Evolutionary conservation across 148 eudicot species (phyloP), one percentile per base, ranked within the genome.

Genomic region (Dianthus caryophyllus): DNA sequence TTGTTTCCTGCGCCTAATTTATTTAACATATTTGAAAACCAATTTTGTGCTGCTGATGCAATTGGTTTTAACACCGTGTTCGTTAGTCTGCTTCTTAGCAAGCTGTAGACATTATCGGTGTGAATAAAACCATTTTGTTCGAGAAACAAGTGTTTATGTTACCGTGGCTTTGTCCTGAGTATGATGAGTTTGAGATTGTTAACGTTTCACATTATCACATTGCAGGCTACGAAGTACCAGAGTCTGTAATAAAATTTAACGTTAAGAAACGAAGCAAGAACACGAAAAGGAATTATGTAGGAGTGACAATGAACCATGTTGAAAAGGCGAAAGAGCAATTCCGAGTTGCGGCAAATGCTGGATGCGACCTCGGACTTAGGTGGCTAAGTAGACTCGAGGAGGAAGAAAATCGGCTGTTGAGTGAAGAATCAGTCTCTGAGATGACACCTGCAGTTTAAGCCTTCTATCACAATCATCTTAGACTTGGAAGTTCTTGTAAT

Each of bases 361-460:
- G 91, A 76, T 87, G 81, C 64, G 95, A 93, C 80, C 92, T 93
- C 58, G 98, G 98, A 75, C 82, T 90, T 44, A 83, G 71, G 77
- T 94, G 98, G 98, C 72, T 94, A 67, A 79, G 77, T 73, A 80
- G 84, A 69, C 73, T 94, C 3, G 98, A 94, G 71, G 88, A 94
- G 59, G 97, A 89, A 74, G 91, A 87, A 64, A 85, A 82, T 46
- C 83, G 52, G 52, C 55, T 72, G 22, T 69, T 71, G 65, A 76
- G 31, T 48, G 71, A 72, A 65, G 50, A 65, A 27, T 39, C 36
- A 30, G 30, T 26, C n/a, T 6, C 6, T 20, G 26, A 24, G 31
- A 41, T 18, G 8, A 9, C 18, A 25, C 15, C 55, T 18, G 5
- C 18, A 2, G 56, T 69, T 9, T 38, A 22, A 65, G 14, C 68